Conservation (phyloP, 2,329 filamentous ascomycete genomes). For the Fusarium acutatum region DNA sequence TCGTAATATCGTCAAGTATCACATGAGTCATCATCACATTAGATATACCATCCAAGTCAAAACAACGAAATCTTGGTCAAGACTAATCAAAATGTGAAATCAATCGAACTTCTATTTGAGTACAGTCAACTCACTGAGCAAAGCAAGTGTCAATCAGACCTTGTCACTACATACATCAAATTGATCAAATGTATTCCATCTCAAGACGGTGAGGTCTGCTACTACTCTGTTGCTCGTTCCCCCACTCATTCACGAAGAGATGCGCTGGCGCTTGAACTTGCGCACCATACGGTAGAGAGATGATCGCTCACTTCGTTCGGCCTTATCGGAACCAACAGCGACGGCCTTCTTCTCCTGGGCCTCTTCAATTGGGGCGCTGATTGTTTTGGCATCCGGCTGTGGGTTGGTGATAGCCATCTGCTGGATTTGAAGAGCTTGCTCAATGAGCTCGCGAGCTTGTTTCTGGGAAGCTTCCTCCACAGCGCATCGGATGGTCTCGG, state of each 20-base stretch:
- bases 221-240: background rate
- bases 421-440: conserved; percentile 33
- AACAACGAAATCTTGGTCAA: background rate
- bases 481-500: conserved; percentile 37
- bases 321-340: background rate
- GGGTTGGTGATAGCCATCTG: conserved; percentile 30
- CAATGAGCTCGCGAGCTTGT: conserved; percentile 9
- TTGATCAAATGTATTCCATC: background rate
- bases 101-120: background rate
- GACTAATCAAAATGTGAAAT: background rate
- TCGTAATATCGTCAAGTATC: background rate
- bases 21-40: background rate
- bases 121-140: background rate
- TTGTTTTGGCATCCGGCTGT: background rate
- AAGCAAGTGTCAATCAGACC: background rate
- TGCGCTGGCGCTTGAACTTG: conserved; percentile 21
- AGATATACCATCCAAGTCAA: background rate
- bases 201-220: background rate
- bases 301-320: conserved; percentile 3
- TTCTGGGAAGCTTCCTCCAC: conserved; percentile 37
- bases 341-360: background rate
- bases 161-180: background rate
- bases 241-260: background rate
- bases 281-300: conserved; percentile 20
- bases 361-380: background rate